Evolutionary conservation across 805 yeast genomes (phyloP).

Genomic region (Pichia gijzeniarum): DNA sequence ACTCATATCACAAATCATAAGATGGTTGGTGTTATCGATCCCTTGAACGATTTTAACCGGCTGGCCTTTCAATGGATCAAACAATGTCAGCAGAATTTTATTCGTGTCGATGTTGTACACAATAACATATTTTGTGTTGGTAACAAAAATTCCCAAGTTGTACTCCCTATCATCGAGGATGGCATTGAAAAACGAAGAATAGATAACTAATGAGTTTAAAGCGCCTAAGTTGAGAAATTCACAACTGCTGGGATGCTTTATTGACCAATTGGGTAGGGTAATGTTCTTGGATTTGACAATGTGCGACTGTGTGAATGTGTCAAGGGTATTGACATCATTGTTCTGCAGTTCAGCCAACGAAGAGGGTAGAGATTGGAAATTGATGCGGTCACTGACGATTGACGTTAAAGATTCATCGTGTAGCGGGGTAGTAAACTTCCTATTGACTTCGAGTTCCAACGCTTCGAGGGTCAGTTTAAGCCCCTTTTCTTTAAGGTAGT

Average conservation of each 20-base stretch:
- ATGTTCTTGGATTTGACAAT: constrained; percentile 18
- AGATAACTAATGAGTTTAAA: constrained; percentile 22
- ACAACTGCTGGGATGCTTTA: constrained; percentile 16
- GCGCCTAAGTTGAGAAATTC: constrained; percentile 13
- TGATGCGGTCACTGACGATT: constrained; percentile 31
- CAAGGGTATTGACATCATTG: constrained; percentile 1
- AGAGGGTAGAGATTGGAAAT: constrained; percentile 18
- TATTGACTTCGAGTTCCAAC: constrained; percentile 43
- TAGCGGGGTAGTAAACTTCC: constrained; percentile 16
- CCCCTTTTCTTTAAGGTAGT: constrained; percentile 48
- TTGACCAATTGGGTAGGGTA: constrained; percentile 24
- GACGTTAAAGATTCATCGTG: constrained; percentile 32
- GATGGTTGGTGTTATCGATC: constrained; percentile 17
- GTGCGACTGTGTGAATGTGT: constrained; percentile 21
- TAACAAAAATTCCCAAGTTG: constrained; percentile 22
- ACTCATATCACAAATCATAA: constrained; percentile 30
- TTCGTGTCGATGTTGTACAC: constrained; percentile 22
- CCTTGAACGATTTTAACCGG: constrained; percentile 20
- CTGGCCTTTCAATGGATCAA: constrained; percentile 16
- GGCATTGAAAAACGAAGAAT: constrained; percentile 16
- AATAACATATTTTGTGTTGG: constrained; percentile 24
- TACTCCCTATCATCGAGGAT: constrained; percentile 1
- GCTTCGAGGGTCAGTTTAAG: constrained; percentile 39
- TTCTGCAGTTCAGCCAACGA: not conserved
- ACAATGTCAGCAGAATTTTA: constrained; percentile 9